Percentiles rank a stretch among this genome's conserved stretches.
phyloP scores from a whole-genome alignment of 768 basidiomycete genomes.

The Mrakia blollopis region DNA sequence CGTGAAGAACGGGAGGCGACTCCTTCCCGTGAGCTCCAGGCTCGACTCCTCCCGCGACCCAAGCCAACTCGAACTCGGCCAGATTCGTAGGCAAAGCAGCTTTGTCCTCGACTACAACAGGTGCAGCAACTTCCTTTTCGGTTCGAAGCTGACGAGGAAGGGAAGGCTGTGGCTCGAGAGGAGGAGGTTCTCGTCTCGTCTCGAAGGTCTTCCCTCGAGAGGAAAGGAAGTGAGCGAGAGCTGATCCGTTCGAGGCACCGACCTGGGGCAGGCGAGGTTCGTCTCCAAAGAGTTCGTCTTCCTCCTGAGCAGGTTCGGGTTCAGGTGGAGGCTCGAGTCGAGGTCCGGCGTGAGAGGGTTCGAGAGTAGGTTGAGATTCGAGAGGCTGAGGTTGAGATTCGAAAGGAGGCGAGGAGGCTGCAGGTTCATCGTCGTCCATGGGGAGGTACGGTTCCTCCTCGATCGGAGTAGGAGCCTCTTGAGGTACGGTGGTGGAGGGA shows the following conservation, averaged over 20 bases:
- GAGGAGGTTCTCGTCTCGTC: not conserved
- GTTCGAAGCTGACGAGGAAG: not conserved
- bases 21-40: not conserved
- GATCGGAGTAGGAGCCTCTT: not conserved
- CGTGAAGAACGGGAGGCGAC: conserved; percentile 3
- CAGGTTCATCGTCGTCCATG: not conserved
- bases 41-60: conserved; percentile 3
- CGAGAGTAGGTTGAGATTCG: too few relatives aligned
- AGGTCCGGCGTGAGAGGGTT: too few relatives aligned
- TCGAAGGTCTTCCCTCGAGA: not conserved
- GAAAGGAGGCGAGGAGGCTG: not conserved
- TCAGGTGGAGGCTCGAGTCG: too few relatives aligned
- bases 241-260: not conserved
- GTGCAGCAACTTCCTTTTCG: not conserved
- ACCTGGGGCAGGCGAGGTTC: not conserved
- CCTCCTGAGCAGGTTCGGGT: not conserved
- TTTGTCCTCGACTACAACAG: not conserved
- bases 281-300: not conserved
- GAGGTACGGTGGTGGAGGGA: too few relatives aligned
- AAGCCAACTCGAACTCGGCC: conserved; percentile 4
- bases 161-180: not conserved
- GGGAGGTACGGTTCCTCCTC: not conserved
- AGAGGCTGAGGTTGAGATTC: too few relatives aligned
- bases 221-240: not conserved
- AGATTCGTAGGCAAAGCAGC: not conserved